Evolutionary conservation across 164 flowering plant species (phyloP).

Genomic region (Chloranthus sessilifolius): DNA sequence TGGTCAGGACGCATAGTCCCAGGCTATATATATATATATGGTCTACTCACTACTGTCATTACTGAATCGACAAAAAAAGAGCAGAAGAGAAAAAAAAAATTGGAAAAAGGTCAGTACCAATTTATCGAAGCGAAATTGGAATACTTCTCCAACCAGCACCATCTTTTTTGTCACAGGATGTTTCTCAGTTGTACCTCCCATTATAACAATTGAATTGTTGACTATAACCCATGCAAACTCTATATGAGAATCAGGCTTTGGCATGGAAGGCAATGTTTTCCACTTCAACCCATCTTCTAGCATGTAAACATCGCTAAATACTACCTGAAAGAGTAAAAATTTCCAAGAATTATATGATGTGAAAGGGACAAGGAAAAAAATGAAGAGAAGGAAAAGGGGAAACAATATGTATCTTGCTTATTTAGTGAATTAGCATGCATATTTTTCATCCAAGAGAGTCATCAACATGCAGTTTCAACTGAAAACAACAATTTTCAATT

Average conservation of each 20-base stretch:
- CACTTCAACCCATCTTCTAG: constrained; percentile 81
- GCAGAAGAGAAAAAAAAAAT: too few relatives aligned
- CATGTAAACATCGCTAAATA: constrained; percentile 78
- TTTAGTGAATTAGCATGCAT: too few relatives aligned
- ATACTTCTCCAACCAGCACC: constrained; percentile 76
- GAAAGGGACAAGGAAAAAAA: background rate
- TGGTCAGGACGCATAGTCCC: too few relatives aligned
- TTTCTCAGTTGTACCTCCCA: constrained; percentile 91
- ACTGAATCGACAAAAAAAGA: too few relatives aligned
- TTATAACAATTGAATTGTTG: constrained; percentile 71
- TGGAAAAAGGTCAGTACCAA: constrained; percentile 42
- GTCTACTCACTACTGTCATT: too few relatives aligned
- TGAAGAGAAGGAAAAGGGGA: background rate
- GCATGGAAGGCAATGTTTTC: constrained; percentile 77
- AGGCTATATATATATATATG: too few relatives aligned
- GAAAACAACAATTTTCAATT: too few relatives aligned
- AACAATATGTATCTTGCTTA: too few relatives aligned
- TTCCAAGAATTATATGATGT: background rate
- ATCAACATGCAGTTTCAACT: too few relatives aligned
- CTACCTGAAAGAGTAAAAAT: constrained; percentile 48
- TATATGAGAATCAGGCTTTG: constrained; percentile 91
- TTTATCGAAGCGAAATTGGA: constrained; percentile 57
- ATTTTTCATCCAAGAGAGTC: too few relatives aligned
- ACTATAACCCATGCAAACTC: constrained; percentile 84
- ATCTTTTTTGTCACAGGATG: constrained; percentile 80